Evolutionary conservation across 2,329 filamentous ascomycete species (phyloP), one percentile per base, ranked within the genome.

Genomic region (Arthroderma sp.): DNA sequence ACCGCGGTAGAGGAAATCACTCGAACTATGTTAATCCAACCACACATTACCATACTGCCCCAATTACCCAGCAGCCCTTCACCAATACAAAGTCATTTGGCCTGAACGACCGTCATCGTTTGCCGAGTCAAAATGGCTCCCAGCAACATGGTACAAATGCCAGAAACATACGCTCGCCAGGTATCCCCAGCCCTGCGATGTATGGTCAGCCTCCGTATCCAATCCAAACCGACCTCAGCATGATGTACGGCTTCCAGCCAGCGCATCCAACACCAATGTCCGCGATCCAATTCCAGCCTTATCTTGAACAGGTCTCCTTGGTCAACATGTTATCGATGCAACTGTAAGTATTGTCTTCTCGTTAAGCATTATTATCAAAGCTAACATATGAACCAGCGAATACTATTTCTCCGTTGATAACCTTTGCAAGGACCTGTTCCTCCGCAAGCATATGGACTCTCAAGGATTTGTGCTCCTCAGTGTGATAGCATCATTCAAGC

Each of bases 371-470:
- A 11, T 44, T 22, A 9, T 46, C 36, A n/a, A 39, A 46, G 45
- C 60, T 66, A 58, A 68, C 50, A 36, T 10, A 60, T 51, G 68
- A 74, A 43, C 9, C 58, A 75, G 87, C 33, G 86, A 94, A 57
- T 98, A 95, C 69, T 98, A 98, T 65, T 94, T 98, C 66, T 96
- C 89, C 0, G 76, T 94, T 29, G 85, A 95, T 57, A 98, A 98
- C 60, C 73, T 96, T 41, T 84, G 85, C 73, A 95, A 94, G 65
- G 91, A 98, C 58, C 73, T 85, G 57, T 96, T 80, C 63, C 72
- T 98, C 47, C 81, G 91, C 46, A 80, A 78, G 56, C 81, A 88
- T 55, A 96, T 98, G 91, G 89, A 98, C 60, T 85, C 83, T 1
- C 85, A 96, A 61, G 91, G 91, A 11, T 96, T 88, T 57, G 88